Percentiles rank a stretch among this genome's conserved stretches.
Evolutionary conservation across 2,329 filamentous ascomycete species (phyloP).

Genomic region (Neonectria sp.): DNA sequence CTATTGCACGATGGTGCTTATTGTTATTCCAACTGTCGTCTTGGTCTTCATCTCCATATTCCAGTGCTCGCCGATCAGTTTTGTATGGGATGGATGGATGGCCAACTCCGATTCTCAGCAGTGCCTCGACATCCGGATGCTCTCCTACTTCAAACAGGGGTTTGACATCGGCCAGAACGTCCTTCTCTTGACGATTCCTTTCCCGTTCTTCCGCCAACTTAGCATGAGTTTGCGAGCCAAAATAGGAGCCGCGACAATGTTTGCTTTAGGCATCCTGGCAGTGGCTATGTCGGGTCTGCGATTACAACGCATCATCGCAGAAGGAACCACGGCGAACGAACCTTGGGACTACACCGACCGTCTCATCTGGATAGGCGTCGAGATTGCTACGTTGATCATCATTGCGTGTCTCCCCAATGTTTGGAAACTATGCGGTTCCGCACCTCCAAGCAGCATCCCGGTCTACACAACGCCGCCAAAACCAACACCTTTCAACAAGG

Average conservation of each 20-base stretch:
- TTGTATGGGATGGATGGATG: constrained; percentile 51
- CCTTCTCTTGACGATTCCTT: constrained; percentile 59
- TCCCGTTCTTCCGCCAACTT: constrained; percentile 58
- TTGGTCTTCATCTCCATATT: constrained; percentile 58
- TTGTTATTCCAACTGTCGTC: constrained; percentile 53
- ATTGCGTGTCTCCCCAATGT: constrained; percentile 59
- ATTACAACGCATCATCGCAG: constrained; percentile 53
- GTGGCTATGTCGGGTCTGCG: constrained; percentile 55
- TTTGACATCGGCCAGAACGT: constrained; percentile 64
- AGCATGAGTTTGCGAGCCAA: constrained; percentile 60
- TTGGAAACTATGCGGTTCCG: constrained; percentile 38
- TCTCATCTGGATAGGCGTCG: constrained; percentile 61
- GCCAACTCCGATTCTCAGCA: constrained; percentile 17
- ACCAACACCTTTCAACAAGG: constrained; percentile 23
- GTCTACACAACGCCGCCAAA: constrained; percentile 37
- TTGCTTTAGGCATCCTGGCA: constrained; percentile 61
- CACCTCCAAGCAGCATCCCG: constrained; percentile 13
- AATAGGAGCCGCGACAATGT: constrained; percentile 59
- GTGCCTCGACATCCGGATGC: constrained; percentile 43
- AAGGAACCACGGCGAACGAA: constrained; percentile 54
- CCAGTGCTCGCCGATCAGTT: constrained; percentile 57
- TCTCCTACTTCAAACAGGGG: constrained; percentile 60
- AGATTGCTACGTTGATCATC: constrained; percentile 59
- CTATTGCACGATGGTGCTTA: constrained; percentile 52
- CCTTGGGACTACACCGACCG: constrained; percentile 59